phyloP scores from a whole-genome alignment of 306 rosid species.

The Neltuma alba region DNA sequence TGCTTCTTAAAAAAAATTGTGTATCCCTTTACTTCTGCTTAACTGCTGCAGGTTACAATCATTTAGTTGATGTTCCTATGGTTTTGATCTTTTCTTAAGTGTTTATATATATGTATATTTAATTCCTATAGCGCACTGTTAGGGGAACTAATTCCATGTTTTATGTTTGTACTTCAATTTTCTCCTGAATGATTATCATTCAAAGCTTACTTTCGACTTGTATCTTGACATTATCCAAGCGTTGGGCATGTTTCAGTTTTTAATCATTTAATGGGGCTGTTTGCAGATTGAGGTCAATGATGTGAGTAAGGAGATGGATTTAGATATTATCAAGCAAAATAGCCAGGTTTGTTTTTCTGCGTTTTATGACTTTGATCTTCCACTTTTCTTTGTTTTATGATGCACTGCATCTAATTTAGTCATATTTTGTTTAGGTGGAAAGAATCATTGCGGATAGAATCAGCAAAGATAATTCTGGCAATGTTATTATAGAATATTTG shows the following conservation, averaged over 20 bases:
- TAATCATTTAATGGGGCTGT: slow-evolving; percentile 33
- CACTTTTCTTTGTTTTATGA: not conserved
- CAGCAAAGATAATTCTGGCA: slow-evolving; percentile 71
- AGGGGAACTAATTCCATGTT: slow-evolving; percentile 2
- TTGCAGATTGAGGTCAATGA: slow-evolving; percentile 93
- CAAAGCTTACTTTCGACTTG: not conserved
- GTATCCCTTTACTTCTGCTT: not conserved
- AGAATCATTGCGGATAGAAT: slow-evolving; percentile 90
- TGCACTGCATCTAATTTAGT: slow-evolving; percentile 25
- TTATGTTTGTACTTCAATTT: not conserved
- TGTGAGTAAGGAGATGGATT: slow-evolving; percentile 99
- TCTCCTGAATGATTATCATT: not conserved
- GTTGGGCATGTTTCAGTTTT: slow-evolving; percentile 2
- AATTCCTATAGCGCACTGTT: not conserved
- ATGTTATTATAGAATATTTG: slow-evolving; percentile 86
- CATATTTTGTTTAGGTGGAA: slow-evolving; percentile 69
- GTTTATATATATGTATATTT: not conserved
- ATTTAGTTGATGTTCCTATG: not conserved
- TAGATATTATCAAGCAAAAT: slow-evolving; percentile 96
- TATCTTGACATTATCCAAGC: not conserved
- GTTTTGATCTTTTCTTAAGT: not conserved
- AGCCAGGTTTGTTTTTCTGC: slow-evolving; percentile 77
- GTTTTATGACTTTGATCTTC: slow-evolving; percentile 20
- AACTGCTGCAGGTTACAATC: no score
- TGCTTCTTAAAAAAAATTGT: not conserved